Evolutionary conservation across 306 rosid species (phyloP).

Genomic region (Urtica urens): DNA sequence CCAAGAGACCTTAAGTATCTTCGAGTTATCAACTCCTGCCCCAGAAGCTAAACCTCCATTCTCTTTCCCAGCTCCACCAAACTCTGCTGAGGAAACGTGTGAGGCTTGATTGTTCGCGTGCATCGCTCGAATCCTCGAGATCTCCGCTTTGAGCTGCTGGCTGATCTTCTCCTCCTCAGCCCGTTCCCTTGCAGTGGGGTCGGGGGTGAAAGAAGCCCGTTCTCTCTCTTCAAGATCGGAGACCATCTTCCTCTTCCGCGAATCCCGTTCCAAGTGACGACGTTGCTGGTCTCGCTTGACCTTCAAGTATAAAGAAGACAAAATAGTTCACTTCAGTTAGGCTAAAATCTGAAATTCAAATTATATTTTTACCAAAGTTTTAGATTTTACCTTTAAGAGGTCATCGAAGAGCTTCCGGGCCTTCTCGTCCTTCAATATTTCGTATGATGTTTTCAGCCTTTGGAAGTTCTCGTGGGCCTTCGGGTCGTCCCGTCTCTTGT

Average conservation of each 20-base stretch:
- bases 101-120: conserved; percentile 39
- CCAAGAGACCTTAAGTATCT: conserved; percentile 84
- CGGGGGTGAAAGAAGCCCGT: conserved; percentile 45
- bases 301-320: too few relatives aligned
- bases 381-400: too few relatives aligned
- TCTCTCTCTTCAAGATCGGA: conserved; percentile 84
- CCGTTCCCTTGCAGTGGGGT: conserved; percentile 33
- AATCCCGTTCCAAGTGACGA: conserved; percentile 53
- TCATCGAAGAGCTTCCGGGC: conserved; percentile 75
- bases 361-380: too few relatives aligned
- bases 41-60: conserved; percentile 18
- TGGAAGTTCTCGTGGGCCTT: conserved; percentile 60
- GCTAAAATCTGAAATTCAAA: too few relatives aligned
- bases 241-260: conserved; percentile 71
- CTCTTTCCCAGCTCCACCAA: conserved; percentile 27
- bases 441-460: conserved; percentile 59
- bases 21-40: conserved; percentile 42
- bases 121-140: conserved; percentile 65
- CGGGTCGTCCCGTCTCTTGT: conserved; percentile 78
- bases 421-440: conserved; percentile 67
- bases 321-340: too few relatives aligned
- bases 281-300: conserved; percentile 60
- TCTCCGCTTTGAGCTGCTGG: conserved; percentile 58
- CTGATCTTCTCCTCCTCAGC: conserved; percentile 70
- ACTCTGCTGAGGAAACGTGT: conserved; percentile 16